Evolutionary conservation across 2,329 filamentous ascomycete species (phyloP), one percentile per base, ranked within the genome.

Genomic region (Xylariaceae sp.): DNA sequence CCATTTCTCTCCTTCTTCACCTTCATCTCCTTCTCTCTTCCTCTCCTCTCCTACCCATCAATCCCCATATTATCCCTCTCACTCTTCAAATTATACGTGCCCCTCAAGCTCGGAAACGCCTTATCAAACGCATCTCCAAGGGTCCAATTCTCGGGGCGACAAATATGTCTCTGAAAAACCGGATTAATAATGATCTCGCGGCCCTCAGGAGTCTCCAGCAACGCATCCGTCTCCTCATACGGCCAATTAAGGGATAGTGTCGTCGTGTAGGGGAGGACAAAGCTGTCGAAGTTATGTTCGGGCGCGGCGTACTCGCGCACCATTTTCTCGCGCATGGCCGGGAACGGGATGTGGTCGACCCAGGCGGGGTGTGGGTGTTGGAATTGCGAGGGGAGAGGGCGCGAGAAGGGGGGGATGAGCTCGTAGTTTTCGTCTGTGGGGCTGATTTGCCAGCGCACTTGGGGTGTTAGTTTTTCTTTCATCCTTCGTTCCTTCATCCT

Each of bases 181-280:
- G 91, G 91, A 64, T 94, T 96, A 63, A 96, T 90, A 64, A 89
- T 80, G 61, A 91, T 78, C 68, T 92, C 87, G 7, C 87, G 84
- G 4, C 76, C 75, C 2, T 79, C 80, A 0, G 81, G 78, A 30
- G 81, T 78, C 56, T 81, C 78, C 30, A 90, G 75, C 30, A 96
- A 77, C 42, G 86, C 84, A 66, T 92, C 87, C 0, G 83, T 84
- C 0, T 85, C 81, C 58, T 90, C 87, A 69, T 95, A 93, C 0
- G 88, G 88, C 92, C 92, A 97, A 66, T 92, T 94, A 13, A 96
- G 73, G 30, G 82, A 85, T 23, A 96, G 70, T 0, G 87, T 92
- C 1, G 81, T 84, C 1, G 89, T 94, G 72, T 87, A 96, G 0
- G 89, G 88, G 15, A 93, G 83, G 72, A 93, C 94, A 77, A 92